A percentile compares a stretch with the other conserved stretches of the same genome.
Evolutionary conservation across 1,139 yeast species (phyloP).

Genomic region (Meyerozyma smithsonii): DNA sequence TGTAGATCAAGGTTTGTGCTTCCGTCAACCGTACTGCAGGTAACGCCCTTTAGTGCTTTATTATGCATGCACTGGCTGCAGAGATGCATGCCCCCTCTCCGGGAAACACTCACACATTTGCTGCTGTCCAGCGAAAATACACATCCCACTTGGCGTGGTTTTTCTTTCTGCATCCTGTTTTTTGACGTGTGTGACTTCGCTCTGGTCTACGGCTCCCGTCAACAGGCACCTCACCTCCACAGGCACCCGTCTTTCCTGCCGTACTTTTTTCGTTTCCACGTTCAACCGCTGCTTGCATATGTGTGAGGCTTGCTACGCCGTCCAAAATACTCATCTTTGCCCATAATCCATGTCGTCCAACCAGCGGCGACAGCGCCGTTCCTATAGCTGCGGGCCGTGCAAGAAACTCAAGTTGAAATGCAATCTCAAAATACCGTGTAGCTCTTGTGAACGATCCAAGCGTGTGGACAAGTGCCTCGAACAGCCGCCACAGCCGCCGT

Average conservation of each 20-base stretch:
- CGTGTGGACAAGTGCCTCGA: conserved; percentile 33
- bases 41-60: not conserved
- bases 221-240: no score
- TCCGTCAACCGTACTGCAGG: not conserved
- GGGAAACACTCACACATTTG: no score
- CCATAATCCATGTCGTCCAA: conserved; percentile 4
- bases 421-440: conserved; percentile 47
- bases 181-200: no score
- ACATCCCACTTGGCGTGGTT: no score
- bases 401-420: conserved; percentile 50
- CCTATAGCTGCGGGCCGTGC: conserved; percentile 57
- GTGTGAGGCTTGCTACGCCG: no score
- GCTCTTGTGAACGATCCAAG: conserved; percentile 42
- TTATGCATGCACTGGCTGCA: not conserved
- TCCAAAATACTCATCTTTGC: not conserved
- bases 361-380: conserved; percentile 36
- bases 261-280: no score
- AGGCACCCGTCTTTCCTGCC: no score
- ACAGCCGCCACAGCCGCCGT: conserved; percentile 47
- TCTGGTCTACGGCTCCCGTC: no score
- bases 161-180: no score
- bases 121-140: no score
- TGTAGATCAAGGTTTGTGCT: not conserved
- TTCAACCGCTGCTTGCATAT: no score
- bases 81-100: not conserved